These are phyloP conservation scores for Fraxinus ornus DNA, from an alignment of 305 asterid genomes.

Conservation along the genomic window DNA sequence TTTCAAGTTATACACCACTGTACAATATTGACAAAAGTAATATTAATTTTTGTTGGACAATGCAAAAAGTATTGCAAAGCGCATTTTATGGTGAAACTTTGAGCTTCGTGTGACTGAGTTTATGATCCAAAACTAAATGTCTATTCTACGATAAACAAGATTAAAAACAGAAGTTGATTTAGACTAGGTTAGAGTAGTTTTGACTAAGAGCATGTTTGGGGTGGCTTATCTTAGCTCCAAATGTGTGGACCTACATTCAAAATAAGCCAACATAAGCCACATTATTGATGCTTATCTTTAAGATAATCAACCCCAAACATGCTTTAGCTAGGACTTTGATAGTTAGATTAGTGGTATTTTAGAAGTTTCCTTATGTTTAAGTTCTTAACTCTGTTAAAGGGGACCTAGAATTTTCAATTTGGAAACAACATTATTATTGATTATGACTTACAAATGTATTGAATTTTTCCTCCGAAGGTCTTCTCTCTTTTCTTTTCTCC, in stretches of 20 bases:
- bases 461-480: not conserved
- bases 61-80: not conserved
- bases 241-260: not conserved
- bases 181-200: not conserved
- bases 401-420: not conserved
- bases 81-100: not conserved
- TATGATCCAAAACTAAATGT: not conserved
- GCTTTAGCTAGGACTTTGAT: not conserved
- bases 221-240: not conserved
- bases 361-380: not conserved
- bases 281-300: not conserved
- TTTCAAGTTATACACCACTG: not conserved
- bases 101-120: not conserved
- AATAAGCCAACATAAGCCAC: not conserved
- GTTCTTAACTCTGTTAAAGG: not conserved
- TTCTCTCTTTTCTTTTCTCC: not conserved
- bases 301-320: not conserved
- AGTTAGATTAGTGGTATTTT: not conserved
- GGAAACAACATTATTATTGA: not conserved
- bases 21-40: not conserved
- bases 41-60: not conserved
- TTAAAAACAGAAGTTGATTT: not conserved
- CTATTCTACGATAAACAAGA: not conserved
- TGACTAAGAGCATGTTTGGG: not conserved
- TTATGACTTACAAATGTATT: not conserved